A percentile compares a stretch with the other conserved stretches of the same genome.
Conservation (phyloP, 139 green algal species). For the Bryopsis sp. region DNA sequence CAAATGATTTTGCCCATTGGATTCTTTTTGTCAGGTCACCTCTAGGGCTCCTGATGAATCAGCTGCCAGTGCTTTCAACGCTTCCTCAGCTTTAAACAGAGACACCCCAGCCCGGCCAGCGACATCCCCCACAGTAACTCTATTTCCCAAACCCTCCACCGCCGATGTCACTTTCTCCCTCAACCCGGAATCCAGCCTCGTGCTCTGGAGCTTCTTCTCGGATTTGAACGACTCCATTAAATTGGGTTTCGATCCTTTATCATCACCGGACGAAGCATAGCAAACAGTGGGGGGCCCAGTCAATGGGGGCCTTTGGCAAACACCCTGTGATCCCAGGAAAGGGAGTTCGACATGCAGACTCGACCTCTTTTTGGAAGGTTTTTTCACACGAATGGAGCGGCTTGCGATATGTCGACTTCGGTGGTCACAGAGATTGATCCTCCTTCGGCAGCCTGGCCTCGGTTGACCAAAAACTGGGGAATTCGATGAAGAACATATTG, state of each 20-base stretch:
- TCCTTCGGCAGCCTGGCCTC: too few relatives aligned
- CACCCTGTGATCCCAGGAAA: not conserved
- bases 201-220: conserved; percentile 18
- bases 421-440: too few relatives aligned
- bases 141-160: conserved; percentile 36
- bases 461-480: too few relatives aligned
- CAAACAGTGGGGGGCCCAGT: not conserved
- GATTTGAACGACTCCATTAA: not conserved
- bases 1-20: too few relatives aligned
- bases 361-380: not conserved
- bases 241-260: too few relatives aligned
- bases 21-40: too few relatives aligned
- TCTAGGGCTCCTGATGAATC: conserved; percentile 65
- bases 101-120: conserved; percentile 50
- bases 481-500: too few relatives aligned
- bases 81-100: conserved; percentile 54
- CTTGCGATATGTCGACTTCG: too few relatives aligned
- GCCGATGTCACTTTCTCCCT: conserved; percentile 41
- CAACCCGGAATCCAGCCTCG: conserved; percentile 25
- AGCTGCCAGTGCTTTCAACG: conserved; percentile 73
- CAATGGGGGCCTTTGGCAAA: not conserved
- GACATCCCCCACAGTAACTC: conserved; percentile 58
- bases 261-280: too few relatives aligned
- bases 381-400: not conserved
- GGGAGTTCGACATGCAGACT: not conserved